phyloP scores from a whole-genome alignment of 345 rosid species.

The Bruguiera parviflora region DNA sequence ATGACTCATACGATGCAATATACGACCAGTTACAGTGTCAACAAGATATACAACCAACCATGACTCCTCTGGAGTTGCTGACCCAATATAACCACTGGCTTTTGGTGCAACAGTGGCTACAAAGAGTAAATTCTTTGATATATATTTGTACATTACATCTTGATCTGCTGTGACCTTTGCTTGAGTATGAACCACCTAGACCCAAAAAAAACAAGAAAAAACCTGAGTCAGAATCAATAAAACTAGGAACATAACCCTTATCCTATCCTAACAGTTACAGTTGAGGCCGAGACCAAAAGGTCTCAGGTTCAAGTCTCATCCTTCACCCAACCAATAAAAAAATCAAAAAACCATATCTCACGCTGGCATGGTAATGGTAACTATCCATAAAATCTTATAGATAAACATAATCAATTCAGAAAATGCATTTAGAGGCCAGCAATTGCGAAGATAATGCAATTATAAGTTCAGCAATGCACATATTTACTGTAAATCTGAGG shows the following conservation, averaged over 20 bases:
- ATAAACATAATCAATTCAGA: too few species aligned
- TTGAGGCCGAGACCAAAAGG: too few species aligned
- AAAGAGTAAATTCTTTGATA: slow-evolving; percentile 82
- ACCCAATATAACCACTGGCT: slow-evolving; percentile 78
- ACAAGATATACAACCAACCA: slow-evolving; percentile 75
- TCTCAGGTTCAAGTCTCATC: too few species aligned
- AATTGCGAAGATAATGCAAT: not conserved
- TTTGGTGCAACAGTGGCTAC: slow-evolving; percentile 89
- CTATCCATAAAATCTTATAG: not conserved
- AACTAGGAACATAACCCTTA: not conserved
- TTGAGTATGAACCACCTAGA: slow-evolving; percentile 95
- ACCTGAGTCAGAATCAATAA: not conserved
- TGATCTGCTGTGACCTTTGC: slow-evolving; percentile 86
- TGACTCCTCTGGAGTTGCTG: slow-evolving; percentile 89
- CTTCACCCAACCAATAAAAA: too few species aligned
- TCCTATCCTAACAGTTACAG: too few species aligned
- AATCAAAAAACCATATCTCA: too few species aligned
- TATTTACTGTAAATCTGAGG: not conserved
- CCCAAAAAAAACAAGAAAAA: slow-evolving; percentile 13
- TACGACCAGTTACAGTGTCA: slow-evolving; percentile 87
- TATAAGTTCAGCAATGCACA: not conserved
- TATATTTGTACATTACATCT: slow-evolving; percentile 85
- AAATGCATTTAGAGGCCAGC: not conserved
- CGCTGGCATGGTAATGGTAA: slow-evolving; percentile 6
- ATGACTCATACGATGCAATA: slow-evolving; percentile 89